Evolutionary conservation across 73 alveolate genomes (phyloP), one percentile per base, ranked within the genome.

Genomic region (Paramecium primaurelia): DNA sequence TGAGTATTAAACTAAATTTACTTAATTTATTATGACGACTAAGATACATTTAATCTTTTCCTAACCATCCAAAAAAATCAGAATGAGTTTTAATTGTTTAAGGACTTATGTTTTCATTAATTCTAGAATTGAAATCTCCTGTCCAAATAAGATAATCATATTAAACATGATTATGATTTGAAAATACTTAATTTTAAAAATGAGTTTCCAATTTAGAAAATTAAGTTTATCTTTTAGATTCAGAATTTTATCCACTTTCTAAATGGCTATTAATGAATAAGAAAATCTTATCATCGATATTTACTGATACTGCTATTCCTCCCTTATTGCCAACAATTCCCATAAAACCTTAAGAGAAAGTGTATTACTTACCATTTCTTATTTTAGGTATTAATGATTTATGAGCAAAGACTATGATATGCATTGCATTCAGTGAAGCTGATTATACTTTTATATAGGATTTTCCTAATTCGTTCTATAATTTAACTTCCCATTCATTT

Each of bases 61-160:
- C 44, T 49, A 80, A 47, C 91, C 91, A 80, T 18, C 75, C 45
- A 80, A 80, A 80, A 64, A 45, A 80, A 25, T 80, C 91, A 18
- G 87, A 37, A 6, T 73, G 87, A 80, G 75, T 10, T 80, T 22
- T 80, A 7, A 80, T 80, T 25, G 93, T 86, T 37, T 90, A 92
- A 38, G 71, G 42, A 32, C 88, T 93, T 38, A 34, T 93, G 25
- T 75, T 91, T 22, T 92, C 94, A 49, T 97, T 86, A 44, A 98
- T 95, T 60, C 99, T 92, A 71, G 95, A 98, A 93, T 98, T 98
- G 83, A 96, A 96, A 93, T 98, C 99, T 0, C 99, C 99, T 85
- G 96, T 88, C 98, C 98, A 94, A 59, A 98, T 96, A 16, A 97
- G 93, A 80, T 93, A 88, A 95, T 97, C 99, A 88, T 58, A 64